A percentile compares a stretch with the other conserved stretches of the same genome.
phyloP scores from a whole-genome alignment of 805 yeast genomes.

The Yarrowia sp. region DNA sequence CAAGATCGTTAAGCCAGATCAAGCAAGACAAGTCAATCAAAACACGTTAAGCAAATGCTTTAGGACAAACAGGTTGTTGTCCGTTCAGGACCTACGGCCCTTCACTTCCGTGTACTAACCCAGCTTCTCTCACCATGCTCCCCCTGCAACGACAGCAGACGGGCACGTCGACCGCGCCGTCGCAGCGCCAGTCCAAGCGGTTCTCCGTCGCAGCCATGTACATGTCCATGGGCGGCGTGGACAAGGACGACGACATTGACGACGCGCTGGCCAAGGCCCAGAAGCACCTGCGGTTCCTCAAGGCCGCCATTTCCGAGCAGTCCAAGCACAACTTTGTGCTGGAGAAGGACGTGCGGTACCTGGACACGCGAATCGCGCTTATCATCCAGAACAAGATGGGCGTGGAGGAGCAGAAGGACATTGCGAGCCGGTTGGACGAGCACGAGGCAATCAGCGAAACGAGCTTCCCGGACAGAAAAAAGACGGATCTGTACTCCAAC shows the following conservation, averaged over 20 bases:
- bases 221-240: constrained; percentile 40
- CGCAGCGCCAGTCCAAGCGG: constrained; percentile 37
- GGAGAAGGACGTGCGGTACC: constrained; percentile 42
- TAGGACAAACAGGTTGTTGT: too few relatives aligned
- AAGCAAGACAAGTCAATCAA: too few relatives aligned
- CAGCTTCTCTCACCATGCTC: constrained; percentile 13
- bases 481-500: constrained; percentile 39
- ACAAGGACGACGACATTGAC: constrained; percentile 39
- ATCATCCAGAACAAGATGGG: constrained; percentile 43
- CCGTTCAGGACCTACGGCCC: too few relatives aligned
- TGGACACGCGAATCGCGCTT: constrained; percentile 42
- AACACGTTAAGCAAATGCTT: too few relatives aligned
- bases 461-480: constrained; percentile 36
- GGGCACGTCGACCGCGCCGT: constrained; percentile 20
- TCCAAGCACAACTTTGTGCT: constrained; percentile 41
- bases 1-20: too few relatives aligned
- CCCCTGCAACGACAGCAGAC: constrained; percentile 21
- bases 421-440: constrained; percentile 37
- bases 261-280: constrained; percentile 41
- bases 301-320: constrained; percentile 40
- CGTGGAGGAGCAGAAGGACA: constrained; percentile 40
- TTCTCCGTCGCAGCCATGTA: constrained; percentile 41
- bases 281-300: constrained; percentile 37
- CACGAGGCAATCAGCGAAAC: constrained; percentile 28
- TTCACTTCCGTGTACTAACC: too few relatives aligned